Percentiles rank a stretch among this genome's conserved stretches.
Evolutionary conservation across 345 rosid genomes (phyloP).

Genomic region (Gossypium turneri): DNA sequence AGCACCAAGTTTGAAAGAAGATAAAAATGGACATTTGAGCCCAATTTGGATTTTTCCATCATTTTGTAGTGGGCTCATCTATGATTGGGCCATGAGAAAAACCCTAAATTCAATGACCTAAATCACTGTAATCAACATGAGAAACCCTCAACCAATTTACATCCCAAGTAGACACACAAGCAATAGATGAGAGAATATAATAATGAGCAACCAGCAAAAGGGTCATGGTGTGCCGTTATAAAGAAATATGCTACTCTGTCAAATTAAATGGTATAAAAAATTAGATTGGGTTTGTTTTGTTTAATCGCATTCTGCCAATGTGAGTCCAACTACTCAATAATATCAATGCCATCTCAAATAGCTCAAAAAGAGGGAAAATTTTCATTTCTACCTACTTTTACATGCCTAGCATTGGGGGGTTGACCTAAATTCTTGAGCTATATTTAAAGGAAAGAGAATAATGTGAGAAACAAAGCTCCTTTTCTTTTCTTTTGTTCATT

Average conservation of each 20-base stretch:
- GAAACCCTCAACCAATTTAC: neutral
- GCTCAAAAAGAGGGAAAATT: neutral
- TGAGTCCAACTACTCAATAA: too few relatives aligned
- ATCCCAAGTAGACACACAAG: neutral
- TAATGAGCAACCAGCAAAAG: neutral
- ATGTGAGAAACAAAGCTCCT: neutral
- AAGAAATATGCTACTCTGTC: slow-evolving; percentile 3
- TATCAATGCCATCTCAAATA: neutral
- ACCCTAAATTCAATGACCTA: neutral
- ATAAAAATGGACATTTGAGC: neutral
- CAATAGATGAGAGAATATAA: neutral
- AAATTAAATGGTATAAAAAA: neutral
- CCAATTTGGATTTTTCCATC: neutral
- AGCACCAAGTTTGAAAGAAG: neutral
- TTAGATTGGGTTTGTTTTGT: neutral
- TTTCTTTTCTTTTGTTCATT: neutral
- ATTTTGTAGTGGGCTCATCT: neutral
- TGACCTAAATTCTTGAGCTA: neutral
- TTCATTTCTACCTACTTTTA: neutral
- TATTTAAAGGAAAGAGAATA: neutral
- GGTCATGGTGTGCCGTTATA: neutral
- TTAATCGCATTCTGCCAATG: slow-evolving; percentile 5
- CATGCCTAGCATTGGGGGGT: neutral
- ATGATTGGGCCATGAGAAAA: neutral
- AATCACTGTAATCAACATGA: neutral